A percentile compares a stretch with the other conserved stretches of the same genome.
Conservation (phyloP, 129 eudicot genomes). For the Ambrosia trifida region DNA sequence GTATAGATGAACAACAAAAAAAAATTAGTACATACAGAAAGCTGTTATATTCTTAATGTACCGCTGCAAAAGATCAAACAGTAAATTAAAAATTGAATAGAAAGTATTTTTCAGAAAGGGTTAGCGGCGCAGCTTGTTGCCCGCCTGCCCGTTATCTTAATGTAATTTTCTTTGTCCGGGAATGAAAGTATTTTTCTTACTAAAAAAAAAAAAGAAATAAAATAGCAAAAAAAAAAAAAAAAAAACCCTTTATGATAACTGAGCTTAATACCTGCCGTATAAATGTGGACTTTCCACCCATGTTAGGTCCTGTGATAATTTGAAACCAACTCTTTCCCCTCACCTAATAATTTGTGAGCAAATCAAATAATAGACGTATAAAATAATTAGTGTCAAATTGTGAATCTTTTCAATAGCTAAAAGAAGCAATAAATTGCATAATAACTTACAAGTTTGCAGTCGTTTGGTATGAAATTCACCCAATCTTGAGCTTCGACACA, state of each 20-base stretch:
- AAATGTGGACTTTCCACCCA: constrained; percentile 98
- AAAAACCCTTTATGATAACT: background rate
- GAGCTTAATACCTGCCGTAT: constrained; percentile 72
- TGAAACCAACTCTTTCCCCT: constrained; percentile 95
- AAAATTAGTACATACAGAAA: background rate
- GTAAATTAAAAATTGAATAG: background rate
- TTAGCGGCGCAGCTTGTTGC: too few species aligned
- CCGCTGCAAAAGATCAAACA: background rate
- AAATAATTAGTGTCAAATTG: background rate
- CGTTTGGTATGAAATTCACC: constrained; percentile 98
- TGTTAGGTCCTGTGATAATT: constrained; percentile 96
- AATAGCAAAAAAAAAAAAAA: background rate
- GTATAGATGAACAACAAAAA: constrained; percentile 18
- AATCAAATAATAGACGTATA: constrained; percentile 12
- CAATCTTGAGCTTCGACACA: constrained; percentile 99
- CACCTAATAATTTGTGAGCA: constrained; percentile 46
- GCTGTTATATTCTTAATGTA: background rate
- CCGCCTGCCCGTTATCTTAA: too few species aligned
- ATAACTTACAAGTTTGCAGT: constrained; percentile 88
- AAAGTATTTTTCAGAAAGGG: too few species aligned
- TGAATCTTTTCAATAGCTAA: background rate
- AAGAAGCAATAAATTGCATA: constrained; percentile 4
- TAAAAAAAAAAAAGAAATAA: too few species aligned
- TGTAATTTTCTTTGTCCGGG: too few species aligned
- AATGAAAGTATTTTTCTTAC: too few species aligned